These are phyloP conservation scores for Trypanosoma scelopori DNA, from an alignment of 208 protist species.

Conservation along the genomic window DNA sequence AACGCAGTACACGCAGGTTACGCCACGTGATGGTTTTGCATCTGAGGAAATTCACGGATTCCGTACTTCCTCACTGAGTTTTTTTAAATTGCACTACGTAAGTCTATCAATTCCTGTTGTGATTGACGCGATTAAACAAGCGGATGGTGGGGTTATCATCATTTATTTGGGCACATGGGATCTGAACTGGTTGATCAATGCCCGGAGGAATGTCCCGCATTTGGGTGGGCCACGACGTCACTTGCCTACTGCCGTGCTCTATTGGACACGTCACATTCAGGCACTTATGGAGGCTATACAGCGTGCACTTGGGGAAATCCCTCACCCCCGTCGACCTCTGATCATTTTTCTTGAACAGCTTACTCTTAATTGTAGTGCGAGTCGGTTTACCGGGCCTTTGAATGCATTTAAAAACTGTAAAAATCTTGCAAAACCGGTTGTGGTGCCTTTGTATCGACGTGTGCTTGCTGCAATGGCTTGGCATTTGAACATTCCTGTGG, in stretches of 20 bases:
- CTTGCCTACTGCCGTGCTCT: not conserved
- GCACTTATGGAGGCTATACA: conserved; percentile 4
- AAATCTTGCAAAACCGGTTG: conserved; percentile 1
- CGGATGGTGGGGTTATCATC: not conserved
- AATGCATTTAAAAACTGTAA: conserved; percentile 1
- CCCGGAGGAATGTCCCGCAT: not conserved
- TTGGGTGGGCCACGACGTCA: not conserved
- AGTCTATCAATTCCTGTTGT: not conserved
- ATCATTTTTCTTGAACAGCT: conserved; percentile 13
- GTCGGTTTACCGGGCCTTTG: not conserved
- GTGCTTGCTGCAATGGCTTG: conserved; percentile 13
- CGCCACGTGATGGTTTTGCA: not conserved
- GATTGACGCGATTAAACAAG: not conserved
- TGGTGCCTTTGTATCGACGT: conserved; percentile 12
- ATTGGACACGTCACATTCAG: conserved; percentile 7
- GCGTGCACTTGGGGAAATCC: not conserved
- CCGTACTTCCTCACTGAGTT: not conserved
- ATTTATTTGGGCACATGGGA: conserved; percentile 14
- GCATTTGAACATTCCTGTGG: conserved; percentile 9
- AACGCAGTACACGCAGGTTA: not conserved
- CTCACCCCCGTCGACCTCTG: not conserved
- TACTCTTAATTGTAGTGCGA: conserved; percentile 4
- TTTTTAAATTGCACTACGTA: conserved; percentile 1
- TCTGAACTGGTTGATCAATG: conserved; percentile 11
- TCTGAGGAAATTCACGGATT: not conserved